phyloP scores from a whole-genome alignment of 2,329 filamentous ascomycete species.

The Talaromyces sp. region DNA sequence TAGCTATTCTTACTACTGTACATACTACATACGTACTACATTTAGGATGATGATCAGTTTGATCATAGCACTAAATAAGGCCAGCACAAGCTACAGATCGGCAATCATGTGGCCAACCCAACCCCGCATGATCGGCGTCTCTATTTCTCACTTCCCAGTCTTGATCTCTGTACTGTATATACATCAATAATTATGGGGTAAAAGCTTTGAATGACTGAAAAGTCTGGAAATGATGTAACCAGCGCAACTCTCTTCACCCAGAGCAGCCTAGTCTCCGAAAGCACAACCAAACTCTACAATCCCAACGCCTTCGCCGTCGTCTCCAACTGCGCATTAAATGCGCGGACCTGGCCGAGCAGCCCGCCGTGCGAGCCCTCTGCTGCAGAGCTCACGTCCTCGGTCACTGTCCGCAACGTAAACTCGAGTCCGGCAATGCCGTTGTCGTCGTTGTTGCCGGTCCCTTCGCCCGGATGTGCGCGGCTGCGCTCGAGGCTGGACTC shows the following conservation, averaged over 20 bases:
- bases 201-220: too few relatives aligned
- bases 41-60: not conserved
- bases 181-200: too few relatives aligned
- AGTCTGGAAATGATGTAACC: not conserved
- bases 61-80: not conserved
- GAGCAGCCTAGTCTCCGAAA: not conserved
- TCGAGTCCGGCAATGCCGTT: constrained; percentile 32
- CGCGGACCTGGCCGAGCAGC: constrained; percentile 33
- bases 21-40: too few relatives aligned
- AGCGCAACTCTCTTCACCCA: not conserved
- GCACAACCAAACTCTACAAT: not conserved
- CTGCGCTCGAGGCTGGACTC: constrained; percentile 36
- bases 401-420: constrained; percentile 37
- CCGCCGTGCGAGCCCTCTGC: constrained; percentile 35
- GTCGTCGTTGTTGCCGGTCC: constrained; percentile 13
- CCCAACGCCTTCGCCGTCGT: constrained; percentile 16
- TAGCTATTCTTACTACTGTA: too few relatives aligned
- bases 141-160: not conserved
- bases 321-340: constrained; percentile 40
- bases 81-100: not conserved
- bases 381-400: constrained; percentile 34
- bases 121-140: not conserved
- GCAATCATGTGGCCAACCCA: not conserved
- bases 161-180: not conserved
- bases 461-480: constrained; percentile 14